These are phyloP conservation scores for Tulasnella sp. DNA, from an alignment of 768 basidiomycete species.

Conservation along the genomic window DNA sequence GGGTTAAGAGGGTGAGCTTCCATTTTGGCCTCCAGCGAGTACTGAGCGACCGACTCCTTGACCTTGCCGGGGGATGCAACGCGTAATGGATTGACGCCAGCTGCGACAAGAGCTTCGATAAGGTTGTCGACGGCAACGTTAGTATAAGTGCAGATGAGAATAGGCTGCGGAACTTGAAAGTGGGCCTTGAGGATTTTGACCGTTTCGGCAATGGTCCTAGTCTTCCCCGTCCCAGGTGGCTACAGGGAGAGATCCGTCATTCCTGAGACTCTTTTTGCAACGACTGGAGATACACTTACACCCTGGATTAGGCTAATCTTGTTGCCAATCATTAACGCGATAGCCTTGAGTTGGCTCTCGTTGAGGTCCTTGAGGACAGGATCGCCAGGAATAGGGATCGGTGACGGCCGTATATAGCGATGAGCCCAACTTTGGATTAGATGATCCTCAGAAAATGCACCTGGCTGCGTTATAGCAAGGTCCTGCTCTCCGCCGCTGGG, in stretches of 20 bases:
- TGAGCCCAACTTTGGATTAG: conserved; percentile 77
- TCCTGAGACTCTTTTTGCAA: conserved; percentile 11
- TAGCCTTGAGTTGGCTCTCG: conserved; percentile 68
- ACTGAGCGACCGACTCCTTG: conserved; percentile 48
- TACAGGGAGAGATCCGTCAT: conserved; percentile 34
- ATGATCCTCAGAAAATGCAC: conserved; percentile 66
- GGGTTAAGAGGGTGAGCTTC: conserved; percentile 54
- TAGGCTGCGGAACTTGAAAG: conserved; percentile 76
- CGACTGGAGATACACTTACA: conserved; percentile 44
- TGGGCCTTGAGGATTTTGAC: conserved; percentile 73
- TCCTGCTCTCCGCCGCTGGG: conserved; percentile 42
- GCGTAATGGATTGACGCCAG: conserved; percentile 68
- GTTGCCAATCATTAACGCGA: conserved; percentile 82
- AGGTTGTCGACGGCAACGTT: conserved; percentile 92
- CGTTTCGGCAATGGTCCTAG: conserved; percentile 84
- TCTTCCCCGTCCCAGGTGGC: conserved; percentile 93
- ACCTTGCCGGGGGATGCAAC: conserved; percentile 64
- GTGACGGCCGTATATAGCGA: conserved; percentile 56
- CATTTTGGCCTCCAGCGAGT: conserved; percentile 63
- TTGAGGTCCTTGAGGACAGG: conserved; percentile 64
- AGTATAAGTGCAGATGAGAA: conserved; percentile 91
- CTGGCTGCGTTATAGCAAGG: conserved; percentile 44
- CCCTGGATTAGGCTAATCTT: conserved; percentile 80
- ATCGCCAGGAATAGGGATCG: conserved; percentile 71
- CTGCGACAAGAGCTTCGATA: conserved; percentile 60